Evolutionary conservation across 2,329 filamentous ascomycete species (phyloP), one percentile per base, ranked within the genome.

Genomic region (Neofusicoccum cordaticola): DNA sequence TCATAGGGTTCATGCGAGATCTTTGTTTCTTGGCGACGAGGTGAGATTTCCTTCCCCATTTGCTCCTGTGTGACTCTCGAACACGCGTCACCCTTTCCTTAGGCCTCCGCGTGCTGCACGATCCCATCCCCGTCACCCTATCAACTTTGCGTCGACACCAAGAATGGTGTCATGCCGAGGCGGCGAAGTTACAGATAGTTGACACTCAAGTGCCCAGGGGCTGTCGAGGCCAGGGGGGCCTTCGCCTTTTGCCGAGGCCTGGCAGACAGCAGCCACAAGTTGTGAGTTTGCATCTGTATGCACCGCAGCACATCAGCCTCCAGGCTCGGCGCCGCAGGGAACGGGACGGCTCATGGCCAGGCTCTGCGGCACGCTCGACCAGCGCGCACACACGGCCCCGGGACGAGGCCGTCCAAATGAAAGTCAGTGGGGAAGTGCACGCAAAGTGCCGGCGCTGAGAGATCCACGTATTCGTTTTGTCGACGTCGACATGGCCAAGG

Each of bases 21-120:
- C n/a, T 22, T 37, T 60, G 42, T 45, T 27, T 45, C 41, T 35
- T 48, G 42, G 56, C 27, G 42, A 35, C 56, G 31, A 47, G 27
- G 56, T 47, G 27, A 60, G 56, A 60, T 22, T 60, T 60, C 27
- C 31, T 15, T 60, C 42, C 42, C 37, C 42, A 60, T 60, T 60
- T 60, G 31, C 42, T 47, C 27, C 31, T 47, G 56, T 37, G 56
- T 37, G 42, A 60, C 42, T 41, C 8, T 17, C n/a, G 56, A 22
- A 47, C 56, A 60, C 56, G 56, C 56, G 56, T 60, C 56, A 37
- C 37, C 56, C 39, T 37, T 35, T 58, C 19, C 39, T n/a, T 44
- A 58, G 53, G 15, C 15, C 42, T 47, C 47, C 39, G 41, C 56
- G 31, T 47, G 41, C 42, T 60, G 56, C 56, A 60, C 31, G 39